Conservation (phyloP, 176 grass and related monocot genomes). For the Oryza coarctata region DNA sequence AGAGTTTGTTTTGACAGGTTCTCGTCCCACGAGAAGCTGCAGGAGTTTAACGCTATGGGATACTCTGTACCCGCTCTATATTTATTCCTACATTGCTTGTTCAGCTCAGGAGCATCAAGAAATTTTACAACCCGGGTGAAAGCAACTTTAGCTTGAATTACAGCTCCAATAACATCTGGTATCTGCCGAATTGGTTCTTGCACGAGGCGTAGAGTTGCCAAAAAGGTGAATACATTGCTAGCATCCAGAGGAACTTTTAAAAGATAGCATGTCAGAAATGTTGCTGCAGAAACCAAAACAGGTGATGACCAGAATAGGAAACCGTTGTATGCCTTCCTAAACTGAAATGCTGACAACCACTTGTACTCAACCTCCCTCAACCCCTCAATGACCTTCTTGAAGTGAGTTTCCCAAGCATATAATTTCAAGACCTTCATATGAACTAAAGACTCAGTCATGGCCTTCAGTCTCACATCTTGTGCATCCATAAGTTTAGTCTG, state of each 20-base stretch:
- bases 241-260: conserved; percentile 72
- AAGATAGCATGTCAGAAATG: conserved; percentile 81
- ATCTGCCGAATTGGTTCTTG: conserved; percentile 78
- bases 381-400: conserved; percentile 75
- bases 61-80: conserved; percentile 19
- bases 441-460: conserved; percentile 77
- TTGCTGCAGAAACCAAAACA: conserved; percentile 84
- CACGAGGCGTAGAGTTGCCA: conserved; percentile 78
- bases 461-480: conserved; percentile 85
- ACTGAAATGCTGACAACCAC: conserved; percentile 82
- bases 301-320: conserved; percentile 90
- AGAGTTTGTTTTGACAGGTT: conserved; percentile 55
- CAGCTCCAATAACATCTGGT: conserved; percentile 75
- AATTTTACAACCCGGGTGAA: conserved; percentile 76
- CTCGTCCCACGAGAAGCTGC: conserved; percentile 88
- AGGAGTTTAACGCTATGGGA: conserved; percentile 49
- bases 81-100: conserved; percentile 38
- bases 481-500: conserved; percentile 85
- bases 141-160: conserved; percentile 91
- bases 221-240: conserved; percentile 86
- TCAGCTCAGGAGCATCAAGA: conserved; percentile 78
- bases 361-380: conserved; percentile 70
- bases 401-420: conserved; percentile 93
- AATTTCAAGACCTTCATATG: conserved; percentile 89
- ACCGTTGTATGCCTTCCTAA: conserved; percentile 80